Conservation (phyloP, 2,329 filamentous ascomycete genomes). For the Pestalotiopsis fici region DNA sequence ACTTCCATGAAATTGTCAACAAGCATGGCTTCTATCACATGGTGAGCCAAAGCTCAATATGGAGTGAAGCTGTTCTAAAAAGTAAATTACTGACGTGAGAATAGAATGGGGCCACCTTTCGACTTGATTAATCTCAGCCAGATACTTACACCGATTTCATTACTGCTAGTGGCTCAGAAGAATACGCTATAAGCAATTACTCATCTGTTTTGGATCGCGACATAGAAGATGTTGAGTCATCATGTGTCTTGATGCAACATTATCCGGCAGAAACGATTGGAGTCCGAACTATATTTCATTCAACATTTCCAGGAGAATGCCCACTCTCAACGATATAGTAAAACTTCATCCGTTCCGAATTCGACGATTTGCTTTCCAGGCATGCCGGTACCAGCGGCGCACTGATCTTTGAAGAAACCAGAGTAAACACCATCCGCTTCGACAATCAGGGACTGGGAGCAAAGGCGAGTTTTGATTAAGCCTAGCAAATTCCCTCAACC, state of each 20-base stretch:
- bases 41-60: not conserved
- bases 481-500: constrained; percentile 9
- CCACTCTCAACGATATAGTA: too few relatives aligned
- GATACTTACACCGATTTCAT: not conserved
- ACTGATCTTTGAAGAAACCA: constrained; percentile 39
- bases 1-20: constrained; percentile 28
- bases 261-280: too few relatives aligned
- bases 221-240: constrained; percentile 35
- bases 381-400: constrained; percentile 42
- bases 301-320: too few relatives aligned
- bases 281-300: too few relatives aligned
- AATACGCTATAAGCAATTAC: constrained; percentile 18
- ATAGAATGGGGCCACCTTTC: not conserved
- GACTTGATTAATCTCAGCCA: not conserved
- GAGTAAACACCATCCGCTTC: constrained; percentile 35
- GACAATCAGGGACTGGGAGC: not conserved
- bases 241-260: not conserved
- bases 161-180: not conserved
- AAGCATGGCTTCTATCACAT: not conserved
- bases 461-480: not conserved
- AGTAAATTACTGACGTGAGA: not conserved
- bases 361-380: constrained; percentile 43
- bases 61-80: too few relatives aligned
- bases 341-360: constrained; percentile 48
- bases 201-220: constrained; percentile 41